Base-by-base conservation (phyloP, 2,329 filamentous ascomycete genomes). In the Byssoonygena ceratinophila region DNA sequence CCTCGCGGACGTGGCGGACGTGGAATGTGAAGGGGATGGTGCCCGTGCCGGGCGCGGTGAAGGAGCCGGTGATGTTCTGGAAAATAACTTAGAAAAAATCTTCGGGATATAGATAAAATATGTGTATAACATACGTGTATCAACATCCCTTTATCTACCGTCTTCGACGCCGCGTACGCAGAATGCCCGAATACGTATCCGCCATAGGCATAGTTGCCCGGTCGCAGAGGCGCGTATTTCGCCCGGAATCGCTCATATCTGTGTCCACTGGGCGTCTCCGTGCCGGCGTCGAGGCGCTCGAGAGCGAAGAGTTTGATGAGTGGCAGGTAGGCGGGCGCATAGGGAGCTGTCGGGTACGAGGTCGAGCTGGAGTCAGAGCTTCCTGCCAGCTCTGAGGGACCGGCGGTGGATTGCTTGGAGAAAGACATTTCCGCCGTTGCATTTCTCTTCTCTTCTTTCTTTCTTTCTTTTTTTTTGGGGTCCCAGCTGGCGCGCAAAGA, bases 101-200 rank as follows among this genome's bases (percentile, higher is more conserved):
- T n/a, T n/a, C n/a, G n/a, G n/a, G n/a, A n/a, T n/a, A n/a, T n/a
- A n/a, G n/a, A n/a, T n/a, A n/a, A n/a, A n/a, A n/a, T n/a, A n/a
- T n/a, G n/a, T n/a, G n/a, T n/a, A n/a, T n/a, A 41, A 61, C 69
- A 54, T 65, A 78, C 75, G 64, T 79, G 75, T 20, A 80, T 65
- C 25, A 78, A 60, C 46, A 76, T 74, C 1, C 74, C 76, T 25
- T 68, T 63, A 4, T 59, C 60, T 11, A 79, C 74, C 1, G 77
- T 80, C 55, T 78, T 73, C 7, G 74, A 73, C 7, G 77, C 77
- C 14, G 77, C 77, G 67, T 75, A 80, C 14, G 74, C 76, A 29
- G 76, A 73, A 62, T 80, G 77, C n/a, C 74, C 73, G 57, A 74
- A 79, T 3, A 79, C 76, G 64, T 80, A 76, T 1, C 77, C 76